These are phyloP conservation scores for Cercospora sojina DNA, from an alignment of 2,329 filamentous ascomycete genomes.

Conservation along the genomic window DNA sequence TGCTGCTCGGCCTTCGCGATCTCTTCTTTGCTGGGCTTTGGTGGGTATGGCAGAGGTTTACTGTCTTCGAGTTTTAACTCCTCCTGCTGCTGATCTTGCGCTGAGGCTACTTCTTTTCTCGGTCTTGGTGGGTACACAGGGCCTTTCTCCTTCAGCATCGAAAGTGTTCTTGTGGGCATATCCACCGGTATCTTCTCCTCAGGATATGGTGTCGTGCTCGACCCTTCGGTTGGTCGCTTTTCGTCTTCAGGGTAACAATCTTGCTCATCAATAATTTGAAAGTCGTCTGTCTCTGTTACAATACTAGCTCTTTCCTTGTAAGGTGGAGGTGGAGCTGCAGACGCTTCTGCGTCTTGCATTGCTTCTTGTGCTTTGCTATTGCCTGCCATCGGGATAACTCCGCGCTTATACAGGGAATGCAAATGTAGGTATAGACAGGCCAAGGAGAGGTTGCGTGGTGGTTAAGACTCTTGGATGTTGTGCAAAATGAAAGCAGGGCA, in stretches of 20 bases:
- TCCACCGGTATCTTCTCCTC: neutral
- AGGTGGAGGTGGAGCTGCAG: conserved; percentile 14
- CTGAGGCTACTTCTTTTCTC: neutral
- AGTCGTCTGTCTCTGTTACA: conserved; percentile 14
- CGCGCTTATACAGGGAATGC: neutral
- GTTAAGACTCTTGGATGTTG: conserved; percentile 9
- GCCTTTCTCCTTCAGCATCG: conserved; percentile 9
- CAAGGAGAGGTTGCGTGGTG: conserved; percentile 5
- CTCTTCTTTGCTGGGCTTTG: neutral
- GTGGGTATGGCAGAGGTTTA: neutral
- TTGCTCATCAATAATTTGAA: conserved; percentile 16
- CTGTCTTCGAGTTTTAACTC: neutral
- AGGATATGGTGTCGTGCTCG: neutral
- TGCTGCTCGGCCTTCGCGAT: neutral
- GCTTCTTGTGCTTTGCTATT: conserved; percentile 18
- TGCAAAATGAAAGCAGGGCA: neutral
- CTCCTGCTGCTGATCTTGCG: neutral
- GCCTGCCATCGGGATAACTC: neutral
- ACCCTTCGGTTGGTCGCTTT: neutral
- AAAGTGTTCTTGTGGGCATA: neutral
- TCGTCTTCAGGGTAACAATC: conserved; percentile 8
- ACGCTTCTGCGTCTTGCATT: conserved; percentile 16
- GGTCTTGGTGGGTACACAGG: conserved; percentile 8
- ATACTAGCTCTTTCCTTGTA: conserved; percentile 14
- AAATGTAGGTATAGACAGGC: conserved; percentile 6